These are phyloP conservation scores for Lasiodiplodia sp. DNA, from an alignment of 2,329 filamentous ascomycete genomes.

Conservation along the genomic window DNA sequence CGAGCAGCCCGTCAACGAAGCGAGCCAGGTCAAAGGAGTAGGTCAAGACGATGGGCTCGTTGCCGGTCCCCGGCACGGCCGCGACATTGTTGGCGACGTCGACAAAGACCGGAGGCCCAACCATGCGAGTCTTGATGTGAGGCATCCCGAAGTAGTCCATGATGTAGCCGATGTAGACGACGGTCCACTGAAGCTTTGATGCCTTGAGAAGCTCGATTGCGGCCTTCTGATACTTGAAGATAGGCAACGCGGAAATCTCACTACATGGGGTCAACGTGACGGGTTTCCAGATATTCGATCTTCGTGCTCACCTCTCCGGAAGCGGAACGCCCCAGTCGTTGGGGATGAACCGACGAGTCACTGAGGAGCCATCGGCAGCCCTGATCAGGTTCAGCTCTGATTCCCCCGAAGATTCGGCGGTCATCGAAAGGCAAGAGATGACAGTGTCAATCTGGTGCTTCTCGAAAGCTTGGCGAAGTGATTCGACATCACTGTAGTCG, in stretches of 20 bases:
- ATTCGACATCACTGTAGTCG: slow-evolving; percentile 44
- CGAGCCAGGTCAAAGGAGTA: slow-evolving; percentile 58
- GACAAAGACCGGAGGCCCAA: slow-evolving; percentile 30
- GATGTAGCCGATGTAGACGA: slow-evolving; percentile 39
- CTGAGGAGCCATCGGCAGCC: slow-evolving; percentile 50
- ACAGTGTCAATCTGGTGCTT: slow-evolving; percentile 54
- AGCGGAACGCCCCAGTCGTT: slow-evolving; percentile 37
- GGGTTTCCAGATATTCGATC: not conserved
- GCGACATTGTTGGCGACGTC: slow-evolving; percentile 42
- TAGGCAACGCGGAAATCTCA: not conserved
- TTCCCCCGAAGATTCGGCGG: slow-evolving; percentile 38
- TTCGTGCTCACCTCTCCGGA: not conserved
- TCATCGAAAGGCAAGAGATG: slow-evolving; percentile 52
- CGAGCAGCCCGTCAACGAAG: slow-evolving; percentile 53
- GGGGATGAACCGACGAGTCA: slow-evolving; percentile 53
- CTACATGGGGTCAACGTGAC: no score
- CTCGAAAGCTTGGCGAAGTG: slow-evolving; percentile 40
- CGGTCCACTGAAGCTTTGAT: slow-evolving; percentile 39
- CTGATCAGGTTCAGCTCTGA: slow-evolving; percentile 53
- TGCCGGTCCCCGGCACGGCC: slow-evolving; percentile 58
- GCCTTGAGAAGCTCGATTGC: slow-evolving; percentile 32
- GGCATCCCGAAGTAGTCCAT: slow-evolving; percentile 43
- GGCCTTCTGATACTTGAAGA: not conserved
- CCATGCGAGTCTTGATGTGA: slow-evolving; percentile 34
- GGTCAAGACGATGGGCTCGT: slow-evolving; percentile 54